A percentile compares a stretch with the other conserved stretches of the same genome.
Evolutionary conservation across 2,329 filamentous ascomycete species (phyloP).

Genomic region (Hymenoscyphus fraxineus): DNA sequence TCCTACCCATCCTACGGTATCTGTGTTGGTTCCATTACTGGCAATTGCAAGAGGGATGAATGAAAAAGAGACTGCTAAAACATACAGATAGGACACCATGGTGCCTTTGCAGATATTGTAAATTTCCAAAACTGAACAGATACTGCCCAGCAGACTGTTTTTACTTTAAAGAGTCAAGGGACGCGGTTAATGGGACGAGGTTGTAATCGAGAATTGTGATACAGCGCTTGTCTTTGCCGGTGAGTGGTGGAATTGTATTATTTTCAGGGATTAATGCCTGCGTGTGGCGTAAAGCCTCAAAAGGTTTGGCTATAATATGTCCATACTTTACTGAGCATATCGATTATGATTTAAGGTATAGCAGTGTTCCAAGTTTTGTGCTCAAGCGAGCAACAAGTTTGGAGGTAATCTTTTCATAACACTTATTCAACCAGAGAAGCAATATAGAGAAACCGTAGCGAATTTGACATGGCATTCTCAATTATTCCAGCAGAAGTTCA

Average conservation of each 20-base stretch:
- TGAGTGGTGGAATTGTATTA: not conserved
- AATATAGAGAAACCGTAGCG: not conserved
- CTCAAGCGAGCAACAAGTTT: not conserved
- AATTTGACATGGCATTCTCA: too few relatives aligned
- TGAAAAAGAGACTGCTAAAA: not conserved
- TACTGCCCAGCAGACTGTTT: not conserved
- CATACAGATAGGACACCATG: not conserved
- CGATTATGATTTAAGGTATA: too few relatives aligned
- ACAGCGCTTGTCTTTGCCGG: not conserved
- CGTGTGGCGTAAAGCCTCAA: not conserved
- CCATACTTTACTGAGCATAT: too few relatives aligned
- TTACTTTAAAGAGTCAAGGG: not conserved
- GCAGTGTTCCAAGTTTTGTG: not conserved
- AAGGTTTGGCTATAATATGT: not conserved
- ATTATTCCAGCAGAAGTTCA: too few relatives aligned
- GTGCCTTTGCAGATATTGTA: not conserved
- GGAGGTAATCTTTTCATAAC: not conserved
- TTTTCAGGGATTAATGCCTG: not conserved
- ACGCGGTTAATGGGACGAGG: not conserved
- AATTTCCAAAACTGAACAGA: not conserved
- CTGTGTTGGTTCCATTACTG: not conserved
- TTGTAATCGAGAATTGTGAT: not conserved
- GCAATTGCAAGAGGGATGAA: not conserved
- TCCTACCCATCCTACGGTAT: not conserved
- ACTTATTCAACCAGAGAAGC: not conserved